These are phyloP conservation scores for Ophiostoma tasmaniense DNA, from an alignment of 2,329 filamentous ascomycete species.

Conservation along the genomic window DNA sequence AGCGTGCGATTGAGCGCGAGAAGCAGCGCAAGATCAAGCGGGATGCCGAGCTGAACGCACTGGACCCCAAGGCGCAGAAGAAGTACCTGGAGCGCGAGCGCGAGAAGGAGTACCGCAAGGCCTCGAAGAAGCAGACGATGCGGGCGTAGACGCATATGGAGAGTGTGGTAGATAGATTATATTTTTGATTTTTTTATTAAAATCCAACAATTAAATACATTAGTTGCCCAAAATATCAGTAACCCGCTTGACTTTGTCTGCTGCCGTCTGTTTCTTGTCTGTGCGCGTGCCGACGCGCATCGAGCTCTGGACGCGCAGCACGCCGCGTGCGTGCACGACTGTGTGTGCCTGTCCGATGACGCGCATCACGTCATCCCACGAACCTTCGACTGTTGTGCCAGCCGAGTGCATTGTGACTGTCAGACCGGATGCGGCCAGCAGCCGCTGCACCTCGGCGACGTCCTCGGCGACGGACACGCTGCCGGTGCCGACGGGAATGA, in stretches of 20 bases:
- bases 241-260: conserved; percentile 66
- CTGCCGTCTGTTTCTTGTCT: conserved; percentile 74
- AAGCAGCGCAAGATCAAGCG: conserved; percentile 81
- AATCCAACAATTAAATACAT: no score
- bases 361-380: conserved; percentile 80
- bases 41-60: conserved; percentile 66
- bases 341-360: conserved; percentile 81
- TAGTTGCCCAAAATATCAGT: conserved; percentile 37
- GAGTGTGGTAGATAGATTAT: no score
- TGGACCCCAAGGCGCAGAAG: conserved; percentile 77
- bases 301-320: conserved; percentile 76
- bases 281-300: conserved; percentile 78
- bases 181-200: no score
- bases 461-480: conserved; percentile 69
- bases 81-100: conserved; percentile 75
- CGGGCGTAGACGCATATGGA: no score
- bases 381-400: conserved; percentile 86
- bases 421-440: conserved; percentile 72
- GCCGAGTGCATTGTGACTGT: conserved; percentile 87
- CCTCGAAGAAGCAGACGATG: conserved; percentile 46
- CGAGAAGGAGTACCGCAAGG: conserved; percentile 59
- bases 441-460: conserved; percentile 78
- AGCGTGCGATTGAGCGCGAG: conserved; percentile 63
- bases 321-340: conserved; percentile 66
- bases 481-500: conserved; percentile 82